A percentile compares a stretch with the other conserved stretches of the same genome.
phyloP scores from a whole-genome alignment of 495 filamentous ascomycete species.

The Cetradonia linearis region DNA sequence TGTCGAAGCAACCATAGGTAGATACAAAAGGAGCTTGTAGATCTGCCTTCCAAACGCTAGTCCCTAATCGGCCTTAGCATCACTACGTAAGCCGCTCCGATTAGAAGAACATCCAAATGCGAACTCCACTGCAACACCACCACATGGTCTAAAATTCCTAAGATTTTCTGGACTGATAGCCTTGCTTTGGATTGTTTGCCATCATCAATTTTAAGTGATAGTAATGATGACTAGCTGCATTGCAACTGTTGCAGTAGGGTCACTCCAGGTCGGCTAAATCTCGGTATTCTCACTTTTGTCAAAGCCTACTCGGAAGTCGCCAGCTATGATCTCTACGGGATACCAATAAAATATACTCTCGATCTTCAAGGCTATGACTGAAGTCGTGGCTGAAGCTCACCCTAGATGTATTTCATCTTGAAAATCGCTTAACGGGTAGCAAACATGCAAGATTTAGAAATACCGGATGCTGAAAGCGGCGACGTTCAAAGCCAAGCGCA shows the following conservation, averaged over 20 bases:
- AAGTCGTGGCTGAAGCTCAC: neutral
- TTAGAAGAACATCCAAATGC: no score
- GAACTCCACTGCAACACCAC: no score
- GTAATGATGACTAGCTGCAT: no score
- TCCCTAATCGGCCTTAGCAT: neutral
- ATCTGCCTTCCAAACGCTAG: neutral
- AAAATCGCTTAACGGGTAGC: neutral
- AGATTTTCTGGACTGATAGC: no score
- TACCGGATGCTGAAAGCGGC: slow-evolving; percentile 13
- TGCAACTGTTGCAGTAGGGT: no score
- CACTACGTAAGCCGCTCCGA: slow-evolving; percentile 1
- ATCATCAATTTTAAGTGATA: no score
- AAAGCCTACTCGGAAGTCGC: no score
- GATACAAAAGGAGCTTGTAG: neutral
- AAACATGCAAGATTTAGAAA: slow-evolving; percentile 7
- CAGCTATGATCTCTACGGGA: neutral
- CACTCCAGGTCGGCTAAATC: no score
- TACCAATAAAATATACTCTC: neutral
- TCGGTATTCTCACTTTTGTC: no score
- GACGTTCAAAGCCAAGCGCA: neutral
- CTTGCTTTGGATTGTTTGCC: no score
- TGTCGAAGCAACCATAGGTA: no score
- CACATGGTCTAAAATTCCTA: no score
- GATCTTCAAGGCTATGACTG: neutral
- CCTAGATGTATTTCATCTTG: neutral